Conservation (phyloP, 2,329 filamentous ascomycete genomes). For the Penicillium sp. region DNA sequence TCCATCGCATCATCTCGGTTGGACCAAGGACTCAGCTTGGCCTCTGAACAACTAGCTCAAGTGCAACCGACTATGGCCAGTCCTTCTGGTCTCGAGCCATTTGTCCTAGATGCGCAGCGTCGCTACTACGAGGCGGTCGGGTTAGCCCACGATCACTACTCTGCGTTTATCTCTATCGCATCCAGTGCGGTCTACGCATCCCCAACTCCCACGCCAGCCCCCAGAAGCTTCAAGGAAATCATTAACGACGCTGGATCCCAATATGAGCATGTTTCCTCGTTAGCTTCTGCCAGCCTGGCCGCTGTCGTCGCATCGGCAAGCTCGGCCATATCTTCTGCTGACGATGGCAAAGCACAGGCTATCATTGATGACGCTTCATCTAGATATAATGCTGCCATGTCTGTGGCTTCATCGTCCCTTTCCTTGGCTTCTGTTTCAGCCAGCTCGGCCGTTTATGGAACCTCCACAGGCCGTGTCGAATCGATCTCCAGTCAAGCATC, state of each 20-base stretch:
- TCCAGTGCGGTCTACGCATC: conserved; percentile 68
- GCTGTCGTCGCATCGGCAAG: conserved; percentile 43
- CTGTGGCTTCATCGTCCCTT: conserved; percentile 45
- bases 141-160: conserved; percentile 74
- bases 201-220: conserved; percentile 48
- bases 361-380: conserved; percentile 47
- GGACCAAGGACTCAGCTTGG: conserved; percentile 67
- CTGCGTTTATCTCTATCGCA: conserved; percentile 69
- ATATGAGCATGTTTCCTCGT: conserved; percentile 37
- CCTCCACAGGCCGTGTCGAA: conserved; percentile 41
- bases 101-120: conserved; percentile 61
- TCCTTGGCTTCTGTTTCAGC: conserved; percentile 42
- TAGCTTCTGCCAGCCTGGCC: conserved; percentile 44
- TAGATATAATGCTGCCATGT: conserved; percentile 46
- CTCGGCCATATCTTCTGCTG: conserved; percentile 35
- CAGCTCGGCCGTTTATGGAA: conserved; percentile 48
- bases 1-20: conserved; percentile 70
- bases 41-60: conserved; percentile 68
- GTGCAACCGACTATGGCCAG: conserved; percentile 66
- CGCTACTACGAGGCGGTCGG: conserved; percentile 78
- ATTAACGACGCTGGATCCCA: conserved; percentile 37
- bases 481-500: conserved; percentile 58
- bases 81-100: conserved; percentile 54
- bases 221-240: conserved; percentile 33
- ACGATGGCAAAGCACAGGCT: conserved; percentile 38